Conservation (phyloP, 495 filamentous ascomycete species). For the Penicillium salamii region DNA sequence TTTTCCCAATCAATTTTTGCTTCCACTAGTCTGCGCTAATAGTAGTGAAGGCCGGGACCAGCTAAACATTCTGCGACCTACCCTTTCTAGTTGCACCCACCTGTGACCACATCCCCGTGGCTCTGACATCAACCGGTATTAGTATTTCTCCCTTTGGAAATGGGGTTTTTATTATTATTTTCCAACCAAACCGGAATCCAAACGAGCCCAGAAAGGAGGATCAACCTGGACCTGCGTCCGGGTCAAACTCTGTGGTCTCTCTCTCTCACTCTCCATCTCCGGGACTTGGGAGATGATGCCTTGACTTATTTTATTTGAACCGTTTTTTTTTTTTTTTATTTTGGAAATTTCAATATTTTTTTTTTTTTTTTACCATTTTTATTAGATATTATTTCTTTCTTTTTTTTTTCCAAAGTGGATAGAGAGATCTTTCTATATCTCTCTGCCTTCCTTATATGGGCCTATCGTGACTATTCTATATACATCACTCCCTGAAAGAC, state of each 20-base stretch:
- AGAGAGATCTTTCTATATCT: constrained; percentile 19
- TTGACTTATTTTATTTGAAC: constrained; percentile 36
- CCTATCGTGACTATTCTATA: constrained; percentile 26
- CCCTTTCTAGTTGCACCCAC: constrained; percentile 39
- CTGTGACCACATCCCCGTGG: constrained; percentile 26
- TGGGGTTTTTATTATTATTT: constrained; percentile 10
- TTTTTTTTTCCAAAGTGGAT: constrained; percentile 8
- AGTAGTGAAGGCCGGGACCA: constrained; percentile 11
- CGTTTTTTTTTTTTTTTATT: constrained; percentile 19
- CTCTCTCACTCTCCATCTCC: constrained; percentile 35
- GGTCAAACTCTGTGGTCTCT: constrained; percentile 42
- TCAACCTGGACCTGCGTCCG: constrained; percentile 50
- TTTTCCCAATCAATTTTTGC: constrained; percentile 1
- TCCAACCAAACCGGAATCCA: constrained; percentile 35
- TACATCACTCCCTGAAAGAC: constrained; percentile 21
- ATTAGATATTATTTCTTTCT: constrained; percentile 9
- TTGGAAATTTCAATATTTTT: constrained; percentile 15
- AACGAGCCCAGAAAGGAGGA: constrained; percentile 45
- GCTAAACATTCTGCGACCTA: constrained; percentile 32
- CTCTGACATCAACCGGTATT: constrained; percentile 48
- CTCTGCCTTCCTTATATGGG: constrained; percentile 39
- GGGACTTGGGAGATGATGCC: constrained; percentile 40
- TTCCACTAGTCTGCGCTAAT: constrained; percentile 22
- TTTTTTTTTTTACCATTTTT: constrained; percentile 16
- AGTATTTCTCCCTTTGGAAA: constrained; percentile 9